Evolutionary conservation across 2,329 filamentous ascomycete species (phyloP), one percentile per base, ranked within the genome.

Genomic region (Alternaria infectoria): DNA sequence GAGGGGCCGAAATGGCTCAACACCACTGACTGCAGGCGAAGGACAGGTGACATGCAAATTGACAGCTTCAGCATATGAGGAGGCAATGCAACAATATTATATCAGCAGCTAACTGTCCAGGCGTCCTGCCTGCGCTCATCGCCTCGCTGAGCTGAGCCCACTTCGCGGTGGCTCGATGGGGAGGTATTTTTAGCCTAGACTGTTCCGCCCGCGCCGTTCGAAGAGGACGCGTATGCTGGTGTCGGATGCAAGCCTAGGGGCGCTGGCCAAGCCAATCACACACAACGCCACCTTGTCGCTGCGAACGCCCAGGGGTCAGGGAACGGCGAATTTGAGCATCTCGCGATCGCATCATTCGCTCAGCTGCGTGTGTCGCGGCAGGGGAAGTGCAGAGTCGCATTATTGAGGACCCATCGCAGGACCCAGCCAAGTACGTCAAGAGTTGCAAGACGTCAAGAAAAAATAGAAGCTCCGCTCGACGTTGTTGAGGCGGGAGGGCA

Each of bases 211-310:
- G 30, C 49, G 30, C 49, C 49, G 19, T 52, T 52, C 28, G 43
- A 45, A 26, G 55, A 65, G 62, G 62, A 58, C 62, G 62, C 62
- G 62, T 57, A 62, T 49, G 55, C 59, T 50, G 49, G 49, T 40
- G 52, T 51, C 59, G 51, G 36, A 54, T 47, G 30, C n/a, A 11
- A 26, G 44, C 36, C 50, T 65, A 65, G 58, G 40, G 26, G 21
- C 7, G 26, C 10, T 28, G 28, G 17, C 6, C 11, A 4, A 19
- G 49, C 64, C 61, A 66, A 66, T 64, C 36, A 55, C 25, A 15
- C 6, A 21, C 12, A 6, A n/a, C 8, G 9, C 23, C 17, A 45
- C 28, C 43, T 15, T 21, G 56, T 17, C 21, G 49, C 40, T 57
- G 63, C 45, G 61, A 58, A 61, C 60, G 26, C 50, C 59, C 59